Evolutionary conservation across 83 land plant species (phyloP), one percentile per base, ranked within the genome.

Genomic region (Picea abies): DNA sequence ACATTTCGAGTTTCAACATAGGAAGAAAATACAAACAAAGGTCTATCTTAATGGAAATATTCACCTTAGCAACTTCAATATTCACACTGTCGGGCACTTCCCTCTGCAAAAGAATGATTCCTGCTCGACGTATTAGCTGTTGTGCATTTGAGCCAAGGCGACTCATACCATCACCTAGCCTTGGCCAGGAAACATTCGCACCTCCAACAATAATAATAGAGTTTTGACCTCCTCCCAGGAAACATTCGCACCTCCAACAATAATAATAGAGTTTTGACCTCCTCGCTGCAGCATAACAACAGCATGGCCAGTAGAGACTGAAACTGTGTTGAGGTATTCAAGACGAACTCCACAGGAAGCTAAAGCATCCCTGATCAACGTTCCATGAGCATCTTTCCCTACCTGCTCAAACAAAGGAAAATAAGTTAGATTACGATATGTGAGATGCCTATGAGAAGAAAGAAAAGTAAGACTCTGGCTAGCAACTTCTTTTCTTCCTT

Each of bases 131-230:
- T 16, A 97, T 92, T 47, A 91, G 68, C 67, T 89, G 83, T 82
- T 94, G 83, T 6, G 88, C 91, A 63, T 79, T 81, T 17, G 79
- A 85, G 0, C 81, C 4, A 63, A 90, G 67, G 47, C 58, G 70
- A 25, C 82, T 61, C 39, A 60, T 78, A 41, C 87, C 82, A 78
- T 73, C 84, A 70, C 82, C 84, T 67, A 75, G 61, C 26, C 84
- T 82, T 60, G 93, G 93, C 99, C 98, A 97, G 63, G 78, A 63
- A 82, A 90, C 90, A 72, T 97, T 97, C 2, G 98, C 94, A 14
- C 99, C 99, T 60, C 96, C 96, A 44, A 97, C 96, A 80, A 97
- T 92, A 77, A 97, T 89, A 70, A 97, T 97, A 8, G 98, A 94
- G 79, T 97, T 97, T 86, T 94, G 90, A 75, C 99, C 98, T 69